phyloP scores from a whole-genome alignment of 768 basidiomycete species.

The Leucosporidium creatinivorum region DNA sequence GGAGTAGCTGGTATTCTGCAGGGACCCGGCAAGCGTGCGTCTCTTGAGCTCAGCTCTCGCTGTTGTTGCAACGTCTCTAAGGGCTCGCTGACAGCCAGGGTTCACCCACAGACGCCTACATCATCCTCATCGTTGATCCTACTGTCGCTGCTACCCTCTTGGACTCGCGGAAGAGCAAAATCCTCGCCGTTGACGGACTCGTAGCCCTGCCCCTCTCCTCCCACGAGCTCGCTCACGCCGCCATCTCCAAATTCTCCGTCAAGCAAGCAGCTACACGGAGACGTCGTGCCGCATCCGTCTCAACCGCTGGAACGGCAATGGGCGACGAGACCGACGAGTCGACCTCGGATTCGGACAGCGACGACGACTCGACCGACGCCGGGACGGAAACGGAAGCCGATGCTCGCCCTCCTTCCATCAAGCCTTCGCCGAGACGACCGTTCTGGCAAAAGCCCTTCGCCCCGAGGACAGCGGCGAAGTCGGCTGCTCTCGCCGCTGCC shows the following conservation, averaged over 20 bases:
- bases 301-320: background rate
- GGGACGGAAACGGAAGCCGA: background rate
- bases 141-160: constrained; percentile 9
- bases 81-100: background rate
- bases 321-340: constrained; percentile 3
- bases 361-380: background rate
- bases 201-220: constrained; percentile 24
- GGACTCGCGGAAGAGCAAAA: constrained; percentile 7
- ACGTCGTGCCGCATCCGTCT: background rate
- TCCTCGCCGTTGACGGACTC: constrained; percentile 5
- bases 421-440: background rate
- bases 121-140: constrained; percentile 18
- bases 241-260: constrained; percentile 7
- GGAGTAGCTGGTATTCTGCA: no score
- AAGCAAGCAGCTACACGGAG: constrained; percentile 11
- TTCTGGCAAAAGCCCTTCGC: background rate
- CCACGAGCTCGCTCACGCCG: background rate
- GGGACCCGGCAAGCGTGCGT: no score
- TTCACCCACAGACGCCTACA: constrained; percentile 9
- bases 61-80: no score
- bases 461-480: background rate
- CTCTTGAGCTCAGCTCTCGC: no score
- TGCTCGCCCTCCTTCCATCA: no score
- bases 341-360: background rate
- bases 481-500: background rate